Evolutionary conservation across 257 asterid species (phyloP), one percentile per base, ranked within the genome.

Genomic region (Rubia yunnanensis): DNA sequence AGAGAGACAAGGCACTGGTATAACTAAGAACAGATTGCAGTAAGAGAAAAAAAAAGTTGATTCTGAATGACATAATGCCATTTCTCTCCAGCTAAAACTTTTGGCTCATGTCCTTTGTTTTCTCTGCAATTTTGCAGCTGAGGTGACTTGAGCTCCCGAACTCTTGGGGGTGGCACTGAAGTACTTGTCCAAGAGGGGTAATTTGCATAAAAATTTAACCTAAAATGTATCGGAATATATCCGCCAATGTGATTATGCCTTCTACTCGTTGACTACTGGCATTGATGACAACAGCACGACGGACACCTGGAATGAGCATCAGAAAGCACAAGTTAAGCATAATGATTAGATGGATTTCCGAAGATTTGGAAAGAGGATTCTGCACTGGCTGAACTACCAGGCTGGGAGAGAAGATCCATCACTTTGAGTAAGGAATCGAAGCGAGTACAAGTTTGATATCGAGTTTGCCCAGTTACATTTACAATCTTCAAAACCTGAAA

Each of bases 201-300:
- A 55, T 32, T 41, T 50, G 44, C 63, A 60, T 61, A 56, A 38
- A 63, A 63, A 41, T 50, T 70, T 69, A 78, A 72, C 76, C 67
- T 44, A 77, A 69, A 59, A 85, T 68, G 58, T 83, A 74, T 34
- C 54, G 31, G 54, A 83, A 85, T 27, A 85, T 74, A 44, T 88
- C 95, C 65, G 87, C 74, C 67, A 88, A 65, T 28, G 91, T 82
- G 77, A 88, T 80, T 55, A 88, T 71, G 72, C 91, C 94, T 85
- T 88, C 87, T 35, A 85, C 73, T 5, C 74, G 84, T 36, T 64
- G 63, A 73, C 74, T 72, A 31, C 71, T 63, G 20, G 85, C 76
- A 70, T 88, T 86, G 8, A 83, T 32, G 23, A 88, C 84, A 52
- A 88, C 55, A 22, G 82, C 72, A 7, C 83, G 87, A 9, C 90